phyloP scores from a whole-genome alignment of 306 rosid genomes.

The Urtica urens region DNA sequence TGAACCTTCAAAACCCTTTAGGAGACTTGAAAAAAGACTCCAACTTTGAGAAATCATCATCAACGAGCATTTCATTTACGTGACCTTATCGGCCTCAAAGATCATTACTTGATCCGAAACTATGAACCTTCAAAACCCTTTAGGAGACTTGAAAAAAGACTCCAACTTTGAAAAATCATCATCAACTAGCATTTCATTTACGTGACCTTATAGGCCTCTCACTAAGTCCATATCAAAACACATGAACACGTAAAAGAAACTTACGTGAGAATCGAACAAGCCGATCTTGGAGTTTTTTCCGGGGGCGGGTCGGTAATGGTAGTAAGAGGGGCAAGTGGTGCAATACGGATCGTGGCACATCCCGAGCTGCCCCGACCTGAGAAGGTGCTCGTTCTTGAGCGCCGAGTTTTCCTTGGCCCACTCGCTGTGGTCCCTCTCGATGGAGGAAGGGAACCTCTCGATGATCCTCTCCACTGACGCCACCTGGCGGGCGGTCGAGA shows the following conservation, averaged over 20 bases:
- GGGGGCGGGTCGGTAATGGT: conserved; percentile 31
- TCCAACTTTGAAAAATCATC: too few species aligned
- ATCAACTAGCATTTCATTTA: too few species aligned
- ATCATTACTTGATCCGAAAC: too few species aligned
- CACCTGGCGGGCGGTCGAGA: conserved; percentile 27
- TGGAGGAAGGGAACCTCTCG: conserved; percentile 29
- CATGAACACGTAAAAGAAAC: conserved; percentile 18
- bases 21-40: too few species aligned
- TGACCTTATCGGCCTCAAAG: too few species aligned
- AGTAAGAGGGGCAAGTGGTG: conserved; percentile 72
- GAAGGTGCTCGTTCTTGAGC: conserved; percentile 50
- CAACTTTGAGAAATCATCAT: too few species aligned
- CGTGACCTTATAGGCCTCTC: too few species aligned
- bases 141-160: too few species aligned
- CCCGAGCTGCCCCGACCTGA: conserved; percentile 83
- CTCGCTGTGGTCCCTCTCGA: conserved; percentile 15
- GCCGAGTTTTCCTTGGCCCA: conserved; percentile 27
- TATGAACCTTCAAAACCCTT: too few species aligned
- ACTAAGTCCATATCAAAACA: neutral
- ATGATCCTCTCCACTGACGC: conserved; percentile 15
- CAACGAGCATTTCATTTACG: too few species aligned
- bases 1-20: too few species aligned
- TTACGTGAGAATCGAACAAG: conserved; percentile 49
- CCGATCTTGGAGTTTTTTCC: conserved; percentile 25
- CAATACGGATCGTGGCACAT: conserved; percentile 89